Percentiles rank a stretch among this genome's conserved stretches.
phyloP scores from a whole-genome alignment of 2,329 filamentous ascomycete species.

The Ramichloridium luteum region DNA sequence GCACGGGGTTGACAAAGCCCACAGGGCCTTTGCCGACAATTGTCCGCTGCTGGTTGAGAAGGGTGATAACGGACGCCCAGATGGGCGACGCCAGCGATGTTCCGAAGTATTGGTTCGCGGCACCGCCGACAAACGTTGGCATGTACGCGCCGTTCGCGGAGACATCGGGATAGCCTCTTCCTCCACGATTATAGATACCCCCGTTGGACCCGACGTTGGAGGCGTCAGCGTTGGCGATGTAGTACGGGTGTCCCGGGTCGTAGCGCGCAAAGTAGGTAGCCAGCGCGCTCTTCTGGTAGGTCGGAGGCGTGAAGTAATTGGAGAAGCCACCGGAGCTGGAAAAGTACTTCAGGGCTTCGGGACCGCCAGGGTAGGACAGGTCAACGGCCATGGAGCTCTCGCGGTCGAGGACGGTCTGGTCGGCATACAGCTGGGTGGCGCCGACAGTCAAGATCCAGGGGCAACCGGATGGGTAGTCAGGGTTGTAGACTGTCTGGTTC shows the following conservation, averaged over 20 bases:
- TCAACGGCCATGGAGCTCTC: conserved; percentile 12
- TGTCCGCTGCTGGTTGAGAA: conserved; percentile 11
- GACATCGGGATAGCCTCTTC: conserved; percentile 33
- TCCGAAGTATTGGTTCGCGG: conserved; percentile 5
- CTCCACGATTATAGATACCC: conserved; percentile 14
- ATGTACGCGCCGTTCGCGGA: conserved; percentile 20
- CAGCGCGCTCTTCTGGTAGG: conserved; percentile 28
- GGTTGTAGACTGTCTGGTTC: conserved; percentile 14
- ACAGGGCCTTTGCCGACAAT: conserved; percentile 11
- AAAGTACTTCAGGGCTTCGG: conserved; percentile 17
- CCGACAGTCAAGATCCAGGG: conserved; percentile 29
- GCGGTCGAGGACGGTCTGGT: conserved; percentile 19
- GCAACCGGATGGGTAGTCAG: conserved; percentile 11
- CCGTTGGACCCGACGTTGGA: conserved; percentile 12
- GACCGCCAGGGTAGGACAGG: conserved; percentile 9
- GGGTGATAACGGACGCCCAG: conserved; percentile 6
- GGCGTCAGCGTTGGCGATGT: conserved; percentile 11
- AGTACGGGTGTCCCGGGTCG: conserved; percentile 15
- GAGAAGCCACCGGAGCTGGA: conserved; percentile 28
- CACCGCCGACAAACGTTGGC: no score
- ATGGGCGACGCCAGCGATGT: conserved; percentile 5
- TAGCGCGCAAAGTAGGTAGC: conserved; percentile 21
- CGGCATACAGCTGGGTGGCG: conserved; percentile 26
- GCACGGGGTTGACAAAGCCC: conserved; percentile 14
- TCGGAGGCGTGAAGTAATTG: conserved; percentile 22